Evolutionary conservation across 1,139 yeast genomes (phyloP).

Genomic region (Geotrichum fermentans): DNA sequence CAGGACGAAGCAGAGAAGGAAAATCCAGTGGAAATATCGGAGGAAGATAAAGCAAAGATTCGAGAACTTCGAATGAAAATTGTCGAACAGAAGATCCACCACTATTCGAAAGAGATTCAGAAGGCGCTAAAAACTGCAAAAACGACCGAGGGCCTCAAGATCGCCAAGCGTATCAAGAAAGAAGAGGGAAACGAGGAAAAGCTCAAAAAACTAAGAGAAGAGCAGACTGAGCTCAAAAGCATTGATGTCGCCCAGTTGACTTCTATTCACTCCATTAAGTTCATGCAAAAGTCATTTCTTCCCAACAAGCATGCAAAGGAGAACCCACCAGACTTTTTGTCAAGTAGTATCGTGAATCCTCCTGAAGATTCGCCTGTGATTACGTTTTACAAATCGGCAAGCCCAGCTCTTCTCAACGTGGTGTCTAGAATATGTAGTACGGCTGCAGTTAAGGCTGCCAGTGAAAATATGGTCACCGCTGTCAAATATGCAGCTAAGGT

Average conservation of each 20-base stretch:
- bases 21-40: constrained; percentile 11
- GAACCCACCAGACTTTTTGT: constrained; percentile 24
- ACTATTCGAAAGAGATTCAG: constrained; percentile 30
- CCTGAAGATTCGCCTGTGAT: constrained; percentile 9
- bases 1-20: constrained; percentile 17
- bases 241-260: constrained; percentile 29
- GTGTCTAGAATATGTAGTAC: constrained; percentile 59
- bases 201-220: constrained; percentile 26
- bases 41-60: constrained; percentile 24
- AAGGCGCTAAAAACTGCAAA: constrained; percentile 35
- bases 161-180: constrained; percentile 32
- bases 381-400: constrained; percentile 8
- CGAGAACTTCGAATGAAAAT: constrained; percentile 30
- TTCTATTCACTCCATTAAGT: constrained; percentile 25
- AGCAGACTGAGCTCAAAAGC: constrained; percentile 28
- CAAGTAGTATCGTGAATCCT: constrained; percentile 13
- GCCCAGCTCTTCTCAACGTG: constrained; percentile 27
- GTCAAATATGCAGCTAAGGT: constrained; percentile 59
- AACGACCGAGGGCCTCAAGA: constrained; percentile 34
- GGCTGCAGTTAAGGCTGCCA: constrained; percentile 45
- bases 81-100: constrained; percentile 35
- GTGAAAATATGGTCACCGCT: constrained; percentile 52
- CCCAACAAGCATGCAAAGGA: constrained; percentile 20
- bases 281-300: constrained; percentile 27
- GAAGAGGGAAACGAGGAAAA: constrained; percentile 23